Percentiles rank a stretch among this genome's conserved stretches.
Evolutionary conservation across 2,329 filamentous ascomycete genomes (phyloP).

Genomic region (Aspergillus hiratsukae): DNA sequence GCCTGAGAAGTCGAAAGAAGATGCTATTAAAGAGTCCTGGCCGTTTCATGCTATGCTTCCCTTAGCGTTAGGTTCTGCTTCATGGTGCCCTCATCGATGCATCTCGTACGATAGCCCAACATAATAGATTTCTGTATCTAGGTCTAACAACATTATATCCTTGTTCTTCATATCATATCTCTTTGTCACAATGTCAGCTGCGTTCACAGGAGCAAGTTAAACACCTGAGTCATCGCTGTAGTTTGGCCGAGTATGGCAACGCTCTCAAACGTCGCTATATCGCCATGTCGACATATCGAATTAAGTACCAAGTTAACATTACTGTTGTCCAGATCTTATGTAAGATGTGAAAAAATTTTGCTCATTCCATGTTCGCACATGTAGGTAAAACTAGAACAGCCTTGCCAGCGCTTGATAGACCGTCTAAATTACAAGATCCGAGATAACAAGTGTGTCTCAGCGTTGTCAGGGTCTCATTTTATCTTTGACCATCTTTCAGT

Average conservation of each 20-base stretch:
- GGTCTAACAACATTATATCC: neutral
- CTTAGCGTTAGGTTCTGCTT: neutral
- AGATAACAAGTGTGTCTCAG: neutral
- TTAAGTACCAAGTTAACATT: neutral
- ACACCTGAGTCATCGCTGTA: neutral
- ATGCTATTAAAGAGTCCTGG: conserved; percentile 2
- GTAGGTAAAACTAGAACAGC: neutral
- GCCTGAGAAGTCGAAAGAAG: conserved; percentile 1
- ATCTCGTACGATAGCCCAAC: neutral
- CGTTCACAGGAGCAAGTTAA: no score
- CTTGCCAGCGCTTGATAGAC: neutral
- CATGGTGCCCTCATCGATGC: neutral
- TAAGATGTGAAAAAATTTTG: neutral
- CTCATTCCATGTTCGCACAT: neutral
- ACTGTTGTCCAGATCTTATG: neutral
- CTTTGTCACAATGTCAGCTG: no score
- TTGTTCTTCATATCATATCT: neutral
- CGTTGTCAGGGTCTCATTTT: conserved; percentile 2
- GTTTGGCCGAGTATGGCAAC: neutral
- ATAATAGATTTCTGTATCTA: neutral
- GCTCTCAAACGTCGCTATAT: neutral
- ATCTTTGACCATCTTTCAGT: conserved; percentile 18
- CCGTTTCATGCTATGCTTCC: conserved; percentile 3
- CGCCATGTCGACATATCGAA: neutral
- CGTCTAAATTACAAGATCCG: neutral